Evolutionary conservation across 495 filamentous ascomycete species (phyloP).

Genomic region (Penicillium riverlandense): DNA sequence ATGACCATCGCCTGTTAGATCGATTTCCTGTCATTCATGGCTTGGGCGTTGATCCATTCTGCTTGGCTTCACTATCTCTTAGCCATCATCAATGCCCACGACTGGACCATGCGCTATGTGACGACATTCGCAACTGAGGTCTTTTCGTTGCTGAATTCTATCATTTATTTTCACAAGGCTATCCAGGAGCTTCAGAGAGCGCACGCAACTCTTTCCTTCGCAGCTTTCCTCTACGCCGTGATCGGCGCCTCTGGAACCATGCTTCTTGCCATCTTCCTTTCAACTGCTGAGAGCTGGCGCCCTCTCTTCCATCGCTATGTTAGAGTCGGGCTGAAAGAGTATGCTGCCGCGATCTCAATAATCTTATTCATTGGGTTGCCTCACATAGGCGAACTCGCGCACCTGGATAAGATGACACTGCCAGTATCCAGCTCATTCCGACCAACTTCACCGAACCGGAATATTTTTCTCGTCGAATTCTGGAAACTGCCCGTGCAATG

Average conservation of each 20-base stretch:
- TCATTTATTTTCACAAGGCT: constrained; percentile 73
- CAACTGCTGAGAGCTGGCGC: constrained; percentile 57
- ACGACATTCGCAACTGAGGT: constrained; percentile 67
- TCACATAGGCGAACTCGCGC: constrained; percentile 54
- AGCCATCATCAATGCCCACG: constrained; percentile 65
- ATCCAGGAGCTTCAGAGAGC: constrained; percentile 60
- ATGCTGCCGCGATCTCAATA: constrained; percentile 66
- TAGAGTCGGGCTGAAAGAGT: constrained; percentile 58
- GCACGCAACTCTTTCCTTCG: constrained; percentile 51
- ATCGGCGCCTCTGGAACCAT: constrained; percentile 66
- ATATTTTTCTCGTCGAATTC: constrained; percentile 57
- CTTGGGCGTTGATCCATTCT: constrained; percentile 66
- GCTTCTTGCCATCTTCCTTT: constrained; percentile 57
- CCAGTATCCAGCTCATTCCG: constrained; percentile 50
- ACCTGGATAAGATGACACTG: constrained; percentile 56
- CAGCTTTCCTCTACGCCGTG: constrained; percentile 63
- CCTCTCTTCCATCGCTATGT: constrained; percentile 61
- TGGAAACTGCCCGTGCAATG: constrained; percentile 56
- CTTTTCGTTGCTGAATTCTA: constrained; percentile 62
- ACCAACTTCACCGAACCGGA: constrained; percentile 51
- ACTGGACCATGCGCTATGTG: constrained; percentile 74
- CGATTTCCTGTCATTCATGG: constrained; percentile 65
- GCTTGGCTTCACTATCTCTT: constrained; percentile 64
- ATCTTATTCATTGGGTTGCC: constrained; percentile 62
- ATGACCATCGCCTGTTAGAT: constrained; percentile 34